Evolutionary conservation across 805 yeast species (phyloP).

Genomic region (Yamadazyma akitaensis): DNA sequence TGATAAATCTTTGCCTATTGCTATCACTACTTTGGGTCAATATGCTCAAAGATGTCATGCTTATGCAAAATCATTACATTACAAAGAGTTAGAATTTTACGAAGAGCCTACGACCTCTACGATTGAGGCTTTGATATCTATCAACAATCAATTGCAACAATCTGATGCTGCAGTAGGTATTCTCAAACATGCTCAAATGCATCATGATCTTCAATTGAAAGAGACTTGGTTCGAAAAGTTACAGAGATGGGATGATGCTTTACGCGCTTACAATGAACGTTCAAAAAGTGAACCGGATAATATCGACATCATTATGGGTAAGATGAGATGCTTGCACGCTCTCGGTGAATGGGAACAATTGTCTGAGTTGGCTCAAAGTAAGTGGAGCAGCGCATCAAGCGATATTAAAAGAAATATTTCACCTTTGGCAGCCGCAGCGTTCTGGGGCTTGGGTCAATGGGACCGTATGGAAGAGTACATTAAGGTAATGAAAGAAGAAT

Average conservation of each 20-base stretch:
- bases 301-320: slow-evolving; percentile 92
- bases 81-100: slow-evolving; percentile 90
- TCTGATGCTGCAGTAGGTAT: slow-evolving; percentile 98
- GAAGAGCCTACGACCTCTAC: slow-evolving; percentile 91
- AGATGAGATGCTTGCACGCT: slow-evolving; percentile 96
- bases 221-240: slow-evolving; percentile 98
- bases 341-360: slow-evolving; percentile 98
- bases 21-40: slow-evolving; percentile 84
- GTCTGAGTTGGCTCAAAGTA: slow-evolving; percentile 77
- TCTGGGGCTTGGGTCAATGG: slow-evolving; percentile 98
- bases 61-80: slow-evolving; percentile 94
- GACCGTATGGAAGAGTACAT: slow-evolving; percentile 91
- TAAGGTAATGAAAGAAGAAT: slow-evolving; percentile 81
- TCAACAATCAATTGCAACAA: slow-evolving; percentile 92
- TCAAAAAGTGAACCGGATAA: slow-evolving; percentile 62
- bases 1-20: slow-evolving; percentile 88
- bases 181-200: slow-evolving; percentile 87
- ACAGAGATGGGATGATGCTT: slow-evolving; percentile 98
- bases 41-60: slow-evolving; percentile 96
- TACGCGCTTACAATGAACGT: slow-evolving; percentile 82
- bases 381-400: slow-evolving; percentile 73
- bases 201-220: slow-evolving; percentile 84
- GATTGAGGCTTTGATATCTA: slow-evolving; percentile 85
- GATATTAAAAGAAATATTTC: slow-evolving; percentile 84
- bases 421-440: slow-evolving; percentile 97